Evolutionary conservation across 192 early-diverging fungal species (phyloP), one percentile per base, ranked within the genome.

Genomic region (Entomortierella beljakovae): DNA sequence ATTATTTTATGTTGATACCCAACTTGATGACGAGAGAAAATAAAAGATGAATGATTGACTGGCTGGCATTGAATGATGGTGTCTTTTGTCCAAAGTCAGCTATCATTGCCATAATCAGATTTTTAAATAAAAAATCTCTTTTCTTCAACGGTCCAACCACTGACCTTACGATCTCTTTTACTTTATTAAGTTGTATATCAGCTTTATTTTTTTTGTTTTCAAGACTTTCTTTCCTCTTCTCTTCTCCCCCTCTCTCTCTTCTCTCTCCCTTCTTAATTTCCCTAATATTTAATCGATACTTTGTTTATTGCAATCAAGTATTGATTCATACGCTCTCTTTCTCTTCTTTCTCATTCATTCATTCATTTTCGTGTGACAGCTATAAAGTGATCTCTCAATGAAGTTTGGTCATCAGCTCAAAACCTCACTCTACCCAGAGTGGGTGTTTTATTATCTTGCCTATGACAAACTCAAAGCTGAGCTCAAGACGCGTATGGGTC

Each of bases 331-430:
- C n/a, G n/a, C n/a, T n/a, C n/a, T n/a, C n/a, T n/a, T n/a, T n/a
- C 9, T 56, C 38, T 48, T 46, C 15, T 22, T 35, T 32, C 50
- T 23, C 18, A 20, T 11, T 34, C 46, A 34, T 34, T 42, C 49
- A 55, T 33, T 26, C 8, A 43, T 22, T 42, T 37, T 26, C 28
- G 42, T 56, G 35, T 22, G 6, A 2, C 42, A 43, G 10, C 9
- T 18, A 9, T 13, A 9, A 53, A 15, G 23, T 57, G 37, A 59
- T 51, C 61, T 53, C 25, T n/a, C 38, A 51, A 97, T 97, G 95
- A 97, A 97, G 87, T 97, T 96, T 87, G 95, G 95, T 33, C 90
- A 90, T 61, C 93, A 94, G 74, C 86, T 97, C 34, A 87, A 89
- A 62, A 90, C 91, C 33, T 88, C 89, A 32, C 88, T 95, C 37